These are phyloP conservation scores for Penicillium tannophilum DNA, from an alignment of 495 filamentous ascomycete genomes.

Conservation along the genomic window DNA sequence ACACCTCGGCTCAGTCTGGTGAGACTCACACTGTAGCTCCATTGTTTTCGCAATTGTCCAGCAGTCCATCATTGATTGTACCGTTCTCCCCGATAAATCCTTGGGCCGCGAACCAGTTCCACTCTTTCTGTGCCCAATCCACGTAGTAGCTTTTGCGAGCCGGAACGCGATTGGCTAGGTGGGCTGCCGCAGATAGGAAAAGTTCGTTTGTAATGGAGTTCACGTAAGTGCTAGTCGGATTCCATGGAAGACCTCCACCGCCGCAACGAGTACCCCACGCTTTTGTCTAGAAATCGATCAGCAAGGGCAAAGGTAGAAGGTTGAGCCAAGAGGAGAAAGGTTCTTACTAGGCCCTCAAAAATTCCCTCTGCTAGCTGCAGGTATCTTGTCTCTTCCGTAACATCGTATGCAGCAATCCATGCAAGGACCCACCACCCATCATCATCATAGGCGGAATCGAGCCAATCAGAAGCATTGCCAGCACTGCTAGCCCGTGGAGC, in stretches of 20 bases:
- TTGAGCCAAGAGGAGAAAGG: not conserved
- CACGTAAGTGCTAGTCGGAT: constrained; percentile 58
- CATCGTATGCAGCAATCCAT: constrained; percentile 66
- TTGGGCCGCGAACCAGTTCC: constrained; percentile 67
- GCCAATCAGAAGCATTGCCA: constrained; percentile 31
- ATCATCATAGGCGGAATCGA: constrained; percentile 71
- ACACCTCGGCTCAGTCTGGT: too few relatives aligned
- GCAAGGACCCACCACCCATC: constrained; percentile 75
- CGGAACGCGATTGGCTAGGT: constrained; percentile 68
- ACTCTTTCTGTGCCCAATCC: constrained; percentile 56
- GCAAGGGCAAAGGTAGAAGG: not conserved
- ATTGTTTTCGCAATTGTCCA: constrained; percentile 65
- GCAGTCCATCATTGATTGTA: constrained; percentile 72
- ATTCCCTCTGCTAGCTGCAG: constrained; percentile 59
- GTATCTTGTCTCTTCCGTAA: constrained; percentile 55
- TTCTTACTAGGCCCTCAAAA: constrained; percentile 58
- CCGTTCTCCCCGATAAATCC: constrained; percentile 67
- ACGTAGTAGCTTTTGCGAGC: constrained; percentile 55
- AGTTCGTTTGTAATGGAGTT: constrained; percentile 79
- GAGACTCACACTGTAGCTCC: constrained; percentile 46
- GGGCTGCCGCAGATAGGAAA: constrained; percentile 67
- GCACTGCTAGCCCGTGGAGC: constrained; percentile 11
- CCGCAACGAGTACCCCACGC: constrained; percentile 51
- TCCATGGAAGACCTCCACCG: constrained; percentile 68
- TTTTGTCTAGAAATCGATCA: constrained; percentile 28